Base-by-base conservation (phyloP, 2,329 filamentous ascomycete species). In the Aspergillus sp. region DNA sequence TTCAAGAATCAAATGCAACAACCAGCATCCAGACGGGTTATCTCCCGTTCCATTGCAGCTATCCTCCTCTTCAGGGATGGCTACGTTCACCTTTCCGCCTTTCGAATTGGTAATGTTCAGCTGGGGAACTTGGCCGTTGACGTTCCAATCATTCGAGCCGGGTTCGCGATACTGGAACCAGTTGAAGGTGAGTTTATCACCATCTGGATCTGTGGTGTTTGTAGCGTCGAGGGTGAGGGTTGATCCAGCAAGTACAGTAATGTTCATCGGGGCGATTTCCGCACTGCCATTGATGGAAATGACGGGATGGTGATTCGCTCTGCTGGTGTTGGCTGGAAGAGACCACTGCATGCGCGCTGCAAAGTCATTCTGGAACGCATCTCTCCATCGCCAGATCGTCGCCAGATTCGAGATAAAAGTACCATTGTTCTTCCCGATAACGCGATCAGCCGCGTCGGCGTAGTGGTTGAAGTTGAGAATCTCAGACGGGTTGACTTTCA, bases 361-460 rank as follows among this genome's bases (percentile, higher is more conserved):
- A 54, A 72, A 78, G 43, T 77, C 74, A 38, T 72, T 70, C 55
- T 77, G 74, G 44, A 71, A 78, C 1, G 74, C 72, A 41, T 71
- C 61, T 10, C 74, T 57, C 76, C 74, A 78, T n/a, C 75, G 62
- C 74, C 75, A 78, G 29, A 78, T 71, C 0, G 72, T 74, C 2
- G 73, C 73, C 19, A 75, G 69, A 39, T 72, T 76, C 32, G 59
- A 62, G 30, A 54, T 54, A 43, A 61, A 59, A 2, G 40, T 57
- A 60, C 42, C 5, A 66, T 65, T 36, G 1, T 48, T 47, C 46
- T 72, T 69, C 2, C 66, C 67, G n/a, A 60, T 42, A 2, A 66
- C 62, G 1, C 45, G 47, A 47, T 72, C 68, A 1, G 53, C 50
- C 1, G 59, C 53, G 48, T 70, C 66, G 28, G 50, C 54, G 46